A percentile compares a stretch with the other conserved stretches of the same genome.
These are phyloP conservation scores for Penicillium sclerotigenum DNA, from an alignment of 2,329 filamentous ascomycete genomes.

Conservation along the genomic window DNA sequence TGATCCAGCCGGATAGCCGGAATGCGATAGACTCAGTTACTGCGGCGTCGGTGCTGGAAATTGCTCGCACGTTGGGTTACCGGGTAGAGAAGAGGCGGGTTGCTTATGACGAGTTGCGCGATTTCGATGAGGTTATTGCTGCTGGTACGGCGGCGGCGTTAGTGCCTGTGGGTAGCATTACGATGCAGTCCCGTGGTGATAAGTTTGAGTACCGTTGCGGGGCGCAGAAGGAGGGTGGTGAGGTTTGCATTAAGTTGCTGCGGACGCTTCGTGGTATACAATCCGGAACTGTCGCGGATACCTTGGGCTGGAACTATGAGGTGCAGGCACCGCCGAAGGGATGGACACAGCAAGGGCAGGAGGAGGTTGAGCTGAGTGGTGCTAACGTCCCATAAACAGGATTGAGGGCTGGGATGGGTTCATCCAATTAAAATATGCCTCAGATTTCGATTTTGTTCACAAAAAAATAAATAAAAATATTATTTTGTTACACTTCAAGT, in stretches of 20 bases:
- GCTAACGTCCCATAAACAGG: conserved; percentile 30
- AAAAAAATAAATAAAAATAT: neutral
- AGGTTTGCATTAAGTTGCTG: conserved; percentile 69
- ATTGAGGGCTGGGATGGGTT: too few species aligned
- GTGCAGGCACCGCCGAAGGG: conserved; percentile 36
- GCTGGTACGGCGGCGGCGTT: conserved; percentile 88
- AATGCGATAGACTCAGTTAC: conserved; percentile 88
- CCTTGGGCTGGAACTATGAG: conserved; percentile 65
- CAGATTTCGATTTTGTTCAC: too few species aligned
- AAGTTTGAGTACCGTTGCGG: conserved; percentile 54
- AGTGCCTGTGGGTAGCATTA: conserved; percentile 89
- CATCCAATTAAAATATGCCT: neutral
- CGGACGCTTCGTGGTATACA: conserved; percentile 80
- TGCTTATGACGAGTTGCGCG: conserved; percentile 58
- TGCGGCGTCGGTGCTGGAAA: conserved; percentile 70
- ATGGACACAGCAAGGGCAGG: conserved; percentile 26
- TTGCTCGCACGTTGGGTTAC: conserved; percentile 76
- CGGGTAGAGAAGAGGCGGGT: conserved; percentile 70
- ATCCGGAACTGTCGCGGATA: conserved; percentile 72
- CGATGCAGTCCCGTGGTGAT: conserved; percentile 59
- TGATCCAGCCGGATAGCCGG: conserved; percentile 83
- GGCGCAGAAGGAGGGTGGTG: conserved; percentile 53
- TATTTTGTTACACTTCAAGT: neutral
- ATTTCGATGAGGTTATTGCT: conserved; percentile 78
- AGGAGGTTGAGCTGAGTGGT: conserved; percentile 18